A percentile compares a stretch with the other conserved stretches of the same genome.
phyloP scores from a whole-genome alignment of 805 yeast species.

The Lipomyces chichibuensis region DNA sequence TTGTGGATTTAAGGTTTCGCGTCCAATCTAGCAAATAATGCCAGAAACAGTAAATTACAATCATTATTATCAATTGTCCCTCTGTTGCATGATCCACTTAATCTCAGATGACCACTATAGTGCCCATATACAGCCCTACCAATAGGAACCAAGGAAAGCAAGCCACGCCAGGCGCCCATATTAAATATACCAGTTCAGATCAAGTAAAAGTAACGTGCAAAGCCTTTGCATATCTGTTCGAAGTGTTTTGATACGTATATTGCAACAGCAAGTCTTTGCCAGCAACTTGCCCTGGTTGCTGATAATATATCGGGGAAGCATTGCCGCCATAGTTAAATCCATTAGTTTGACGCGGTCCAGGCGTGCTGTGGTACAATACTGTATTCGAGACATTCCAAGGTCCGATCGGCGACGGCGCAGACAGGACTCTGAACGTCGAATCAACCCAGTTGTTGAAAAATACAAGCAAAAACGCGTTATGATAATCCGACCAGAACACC shows the following conservation, averaged over 20 bases:
- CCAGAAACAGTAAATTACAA: no score
- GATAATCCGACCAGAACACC: slow-evolving; percentile 19
- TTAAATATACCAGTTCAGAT: not conserved
- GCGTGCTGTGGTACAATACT: slow-evolving; percentile 1
- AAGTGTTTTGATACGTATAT: slow-evolving; percentile 18
- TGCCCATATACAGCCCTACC: not conserved
- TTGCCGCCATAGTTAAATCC: slow-evolving; percentile 19
- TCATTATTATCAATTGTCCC: not conserved
- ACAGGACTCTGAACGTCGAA: slow-evolving; percentile 6
- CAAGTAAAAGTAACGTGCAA: slow-evolving; percentile 6
- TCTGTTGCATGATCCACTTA: not conserved
- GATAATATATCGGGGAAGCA: slow-evolving; percentile 15
- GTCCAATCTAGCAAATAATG: no score
- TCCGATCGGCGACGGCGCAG: slow-evolving; percentile 16
- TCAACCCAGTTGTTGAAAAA: slow-evolving; percentile 21
- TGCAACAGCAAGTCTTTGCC: slow-evolving; percentile 12
- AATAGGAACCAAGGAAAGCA: no score
- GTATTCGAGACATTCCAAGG: slow-evolving; percentile 12
- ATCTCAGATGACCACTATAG: no score
- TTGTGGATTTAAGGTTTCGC: no score
- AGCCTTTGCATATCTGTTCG: slow-evolving; percentile 6
- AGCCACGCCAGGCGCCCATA: not conserved
- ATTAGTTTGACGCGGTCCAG: no score
- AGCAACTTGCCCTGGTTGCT: slow-evolving; percentile 3
- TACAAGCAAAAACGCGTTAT: slow-evolving; percentile 14